These are phyloP conservation scores for Morella rubra DNA, from an alignment of 306 rosid genomes.

Conservation along the genomic window DNA sequence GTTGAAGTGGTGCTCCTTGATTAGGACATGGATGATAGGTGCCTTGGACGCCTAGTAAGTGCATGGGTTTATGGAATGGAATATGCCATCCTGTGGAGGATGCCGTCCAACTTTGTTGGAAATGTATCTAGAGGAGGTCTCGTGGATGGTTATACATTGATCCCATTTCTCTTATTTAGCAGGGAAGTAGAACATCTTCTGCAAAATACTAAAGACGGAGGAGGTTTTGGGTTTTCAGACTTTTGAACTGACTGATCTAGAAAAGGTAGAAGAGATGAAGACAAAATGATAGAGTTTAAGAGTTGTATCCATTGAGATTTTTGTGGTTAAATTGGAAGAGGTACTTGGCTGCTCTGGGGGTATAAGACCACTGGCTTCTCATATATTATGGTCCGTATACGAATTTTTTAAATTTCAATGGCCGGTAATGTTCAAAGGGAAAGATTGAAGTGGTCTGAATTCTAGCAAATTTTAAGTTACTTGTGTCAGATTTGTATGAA, in stretches of 20 bases:
- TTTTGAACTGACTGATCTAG: too few relatives aligned
- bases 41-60: not conserved
- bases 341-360: not conserved
- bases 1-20: not conserved
- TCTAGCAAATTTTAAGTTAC: not conserved
- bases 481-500: not conserved
- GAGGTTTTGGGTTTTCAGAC: too few relatives aligned
- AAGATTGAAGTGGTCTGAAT: not conserved
- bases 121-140: not conserved
- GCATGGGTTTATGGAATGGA: not conserved
- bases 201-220: not conserved
- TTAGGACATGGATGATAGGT: not conserved
- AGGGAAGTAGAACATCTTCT: not conserved
- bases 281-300: not conserved
- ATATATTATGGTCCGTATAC: not conserved
- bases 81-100: not conserved
- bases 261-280: not conserved
- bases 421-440: not conserved
- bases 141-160: not conserved
- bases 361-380: not conserved
- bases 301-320: not conserved
- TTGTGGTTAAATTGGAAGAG: not conserved
- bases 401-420: too few relatives aligned
- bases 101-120: not conserved
- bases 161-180: not conserved